Percentiles rank a stretch among this genome's conserved stretches.
These are phyloP conservation scores for Dillenia turbinata DNA, from an alignment of 164 flowering plant genomes.

Conservation along the genomic window DNA sequence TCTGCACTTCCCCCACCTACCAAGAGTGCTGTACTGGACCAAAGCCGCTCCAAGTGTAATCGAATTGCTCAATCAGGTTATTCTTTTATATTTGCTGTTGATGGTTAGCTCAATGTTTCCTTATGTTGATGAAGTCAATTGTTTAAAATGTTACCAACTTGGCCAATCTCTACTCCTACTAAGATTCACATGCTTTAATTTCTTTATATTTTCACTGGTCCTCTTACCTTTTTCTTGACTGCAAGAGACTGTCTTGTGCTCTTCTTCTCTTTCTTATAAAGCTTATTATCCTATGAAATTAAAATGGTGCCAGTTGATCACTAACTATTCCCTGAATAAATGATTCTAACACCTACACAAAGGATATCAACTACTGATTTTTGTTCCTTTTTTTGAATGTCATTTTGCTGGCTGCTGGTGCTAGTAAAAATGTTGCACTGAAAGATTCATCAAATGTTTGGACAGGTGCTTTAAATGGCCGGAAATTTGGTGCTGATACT, in stretches of 20 bases:
- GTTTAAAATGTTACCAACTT: neutral
- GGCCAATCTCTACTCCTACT: neutral
- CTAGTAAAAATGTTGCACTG: slow-evolving; percentile 21
- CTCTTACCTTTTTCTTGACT: no score
- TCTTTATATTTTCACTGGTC: no score
- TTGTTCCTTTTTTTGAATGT: neutral
- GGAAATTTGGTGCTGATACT: slow-evolving; percentile 19
- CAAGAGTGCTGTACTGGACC: slow-evolving; percentile 14
- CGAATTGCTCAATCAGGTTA: slow-evolving; percentile 42
- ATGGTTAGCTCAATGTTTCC: neutral
- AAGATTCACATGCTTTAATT: no score
- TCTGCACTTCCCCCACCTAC: slow-evolving; percentile 19
- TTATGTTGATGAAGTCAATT: neutral
- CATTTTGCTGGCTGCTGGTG: slow-evolving; percentile 19
- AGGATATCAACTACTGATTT: no score
- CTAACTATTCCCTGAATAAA: no score
- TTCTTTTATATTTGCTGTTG: neutral
- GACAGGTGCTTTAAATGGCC: slow-evolving; percentile 14
- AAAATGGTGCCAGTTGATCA: no score
- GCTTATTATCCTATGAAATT: no score
- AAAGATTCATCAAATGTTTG: slow-evolving; percentile 20
- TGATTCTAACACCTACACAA: no score
- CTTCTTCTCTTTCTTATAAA: neutral
- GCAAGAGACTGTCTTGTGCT: neutral
- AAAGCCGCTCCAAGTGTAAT: slow-evolving; percentile 29